A percentile compares a stretch with the other conserved stretches of the same genome.
These are phyloP conservation scores for Quercus engelmannii DNA, from an alignment of 306 rosid species.

Conservation along the genomic window DNA sequence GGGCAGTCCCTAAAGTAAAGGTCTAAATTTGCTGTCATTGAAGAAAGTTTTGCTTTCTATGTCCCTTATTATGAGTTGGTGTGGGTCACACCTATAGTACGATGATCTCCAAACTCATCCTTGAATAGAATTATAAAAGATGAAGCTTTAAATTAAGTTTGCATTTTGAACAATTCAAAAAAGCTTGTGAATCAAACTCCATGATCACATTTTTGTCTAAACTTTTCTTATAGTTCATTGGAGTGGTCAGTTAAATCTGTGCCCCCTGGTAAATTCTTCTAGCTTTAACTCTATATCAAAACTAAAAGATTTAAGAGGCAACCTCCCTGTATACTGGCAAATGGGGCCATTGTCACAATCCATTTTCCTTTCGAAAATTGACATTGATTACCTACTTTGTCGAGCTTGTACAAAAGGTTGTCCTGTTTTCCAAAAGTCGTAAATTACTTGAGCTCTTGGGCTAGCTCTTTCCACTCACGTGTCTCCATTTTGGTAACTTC, in stretches of 20 bases:
- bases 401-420: background rate
- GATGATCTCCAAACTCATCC: constrained; percentile 25
- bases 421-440: background rate
- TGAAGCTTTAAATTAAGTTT: background rate
- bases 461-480: background rate
- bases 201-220: background rate
- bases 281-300: background rate
- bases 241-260: background rate
- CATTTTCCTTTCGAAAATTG: background rate
- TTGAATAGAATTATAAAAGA: background rate
- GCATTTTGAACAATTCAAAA: background rate
- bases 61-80: constrained; percentile 21
- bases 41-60: constrained; percentile 32
- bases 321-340: background rate
- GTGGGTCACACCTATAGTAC: constrained; percentile 28
- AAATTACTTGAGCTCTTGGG: background rate
- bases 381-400: background rate
- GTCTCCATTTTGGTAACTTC: too few relatives aligned
- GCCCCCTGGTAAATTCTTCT: background rate
- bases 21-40: constrained; percentile 15
- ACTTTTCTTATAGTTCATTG: background rate
- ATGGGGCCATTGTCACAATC: background rate
- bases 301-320: background rate
- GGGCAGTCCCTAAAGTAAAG: constrained; percentile 12
- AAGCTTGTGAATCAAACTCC: background rate